Conservation (phyloP, 108 stramenopile species). For the Cyclostephanos invisitatus region DNA sequence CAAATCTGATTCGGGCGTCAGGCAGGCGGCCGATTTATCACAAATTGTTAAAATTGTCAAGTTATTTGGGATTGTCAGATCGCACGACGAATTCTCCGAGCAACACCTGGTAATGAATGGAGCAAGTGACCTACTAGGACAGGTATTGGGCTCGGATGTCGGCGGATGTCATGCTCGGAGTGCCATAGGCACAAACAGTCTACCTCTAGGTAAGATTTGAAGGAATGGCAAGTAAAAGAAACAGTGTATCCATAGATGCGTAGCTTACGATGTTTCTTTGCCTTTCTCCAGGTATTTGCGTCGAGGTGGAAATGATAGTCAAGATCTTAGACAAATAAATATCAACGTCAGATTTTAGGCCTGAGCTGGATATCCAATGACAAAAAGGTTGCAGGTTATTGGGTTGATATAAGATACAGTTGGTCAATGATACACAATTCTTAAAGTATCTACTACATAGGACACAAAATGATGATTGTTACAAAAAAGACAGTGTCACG, state of each 20-base stretch:
- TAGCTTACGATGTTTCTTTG: not conserved
- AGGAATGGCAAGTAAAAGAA: not conserved
- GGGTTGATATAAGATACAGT: too few species aligned
- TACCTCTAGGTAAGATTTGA: slow-evolving; percentile 22
- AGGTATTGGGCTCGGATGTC: slow-evolving; percentile 44
- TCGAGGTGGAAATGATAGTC: slow-evolving; percentile 48
- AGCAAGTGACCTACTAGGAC: slow-evolving; percentile 35
- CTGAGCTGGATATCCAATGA: not conserved
- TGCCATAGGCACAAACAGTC: slow-evolving; percentile 46
- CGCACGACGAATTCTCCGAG: slow-evolving; percentile 39
- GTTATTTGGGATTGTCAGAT: slow-evolving; percentile 46
- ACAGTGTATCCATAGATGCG: not conserved
- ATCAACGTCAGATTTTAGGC: not conserved
- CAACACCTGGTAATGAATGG: slow-evolving; percentile 54
- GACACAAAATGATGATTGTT: not conserved
- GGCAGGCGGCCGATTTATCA: slow-evolving; percentile 32
- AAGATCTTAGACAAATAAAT: slow-evolving; percentile 19
- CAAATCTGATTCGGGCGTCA: slow-evolving; percentile 7
- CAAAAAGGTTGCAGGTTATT: too few species aligned
- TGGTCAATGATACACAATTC: not conserved
- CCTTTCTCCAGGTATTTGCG: slow-evolving; percentile 40
- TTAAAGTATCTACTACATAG: not conserved
- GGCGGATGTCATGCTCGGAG: slow-evolving; percentile 50
- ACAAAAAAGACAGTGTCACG: not conserved
- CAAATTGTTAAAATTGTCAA: slow-evolving; percentile 36